These are phyloP conservation scores for Diplotaxis tenuifolia DNA, from an alignment of 345 rosid species.

Conservation along the genomic window DNA sequence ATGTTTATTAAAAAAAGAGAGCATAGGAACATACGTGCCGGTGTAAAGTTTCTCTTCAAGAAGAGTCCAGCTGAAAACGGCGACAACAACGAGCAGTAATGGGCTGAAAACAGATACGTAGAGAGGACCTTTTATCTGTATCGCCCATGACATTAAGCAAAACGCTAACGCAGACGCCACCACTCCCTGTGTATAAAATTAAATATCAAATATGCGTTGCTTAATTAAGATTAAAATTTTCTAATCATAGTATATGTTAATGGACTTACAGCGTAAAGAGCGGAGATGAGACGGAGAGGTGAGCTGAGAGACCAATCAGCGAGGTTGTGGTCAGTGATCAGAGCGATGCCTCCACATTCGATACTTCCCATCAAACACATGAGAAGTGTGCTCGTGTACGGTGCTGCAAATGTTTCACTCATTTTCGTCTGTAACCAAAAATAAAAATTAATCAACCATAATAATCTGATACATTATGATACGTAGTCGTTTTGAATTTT, in stretches of 20 bases:
- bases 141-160: conserved; percentile 65
- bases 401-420: conserved; percentile 69
- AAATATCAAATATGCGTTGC: not conserved
- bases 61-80: conserved; percentile 77
- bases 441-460: not conserved
- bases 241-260: not conserved
- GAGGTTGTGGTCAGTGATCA: conserved; percentile 39
- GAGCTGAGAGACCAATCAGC: conserved; percentile 66
- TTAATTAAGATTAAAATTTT: not conserved
- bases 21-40: conserved; percentile 61
- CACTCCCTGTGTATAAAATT: conserved; percentile 50
- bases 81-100: conserved; percentile 61
- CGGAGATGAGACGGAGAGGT: conserved; percentile 54
- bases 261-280: conserved; percentile 61
- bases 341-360: conserved; percentile 50
- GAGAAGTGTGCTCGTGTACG: conserved; percentile 71
- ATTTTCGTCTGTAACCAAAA: conserved; percentile 50
- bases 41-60: conserved; percentile 72
- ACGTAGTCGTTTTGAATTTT: not conserved
- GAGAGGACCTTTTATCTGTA: conserved; percentile 77
- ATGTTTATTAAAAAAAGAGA: not conserved
- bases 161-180: conserved; percentile 73
- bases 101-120: conserved; percentile 91
- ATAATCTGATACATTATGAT: not conserved
- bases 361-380: conserved; percentile 74